A percentile compares a stretch with the other conserved stretches of the same genome.
Conservation (phyloP, 495 filamentous ascomycete species). For the Penicillium longicatenatum region DNA sequence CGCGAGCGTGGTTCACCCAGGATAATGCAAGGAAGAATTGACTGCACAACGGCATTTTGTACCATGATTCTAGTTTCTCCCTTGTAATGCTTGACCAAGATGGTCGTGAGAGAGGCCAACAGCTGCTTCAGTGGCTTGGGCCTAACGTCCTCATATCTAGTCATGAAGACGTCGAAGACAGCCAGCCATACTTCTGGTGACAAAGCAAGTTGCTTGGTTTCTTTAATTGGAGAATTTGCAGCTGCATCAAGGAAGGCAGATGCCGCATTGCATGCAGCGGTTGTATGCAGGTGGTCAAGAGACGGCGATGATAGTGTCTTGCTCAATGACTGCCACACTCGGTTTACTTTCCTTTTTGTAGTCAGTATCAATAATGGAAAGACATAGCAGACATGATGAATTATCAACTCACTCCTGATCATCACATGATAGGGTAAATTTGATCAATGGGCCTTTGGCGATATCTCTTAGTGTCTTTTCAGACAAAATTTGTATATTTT, state of each 20-base stretch:
- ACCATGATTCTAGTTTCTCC: conserved; percentile 25
- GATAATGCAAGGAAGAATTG: conserved; percentile 39
- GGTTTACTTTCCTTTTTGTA: conserved; percentile 34
- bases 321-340: conserved; percentile 42
- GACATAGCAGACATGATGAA: not conserved
- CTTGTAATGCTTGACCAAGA: conserved; percentile 52
- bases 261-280: conserved; percentile 48
- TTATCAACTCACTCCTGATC: conserved; percentile 32
- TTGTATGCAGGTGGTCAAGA: conserved; percentile 42
- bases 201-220: conserved; percentile 43
- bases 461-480: conserved; percentile 41
- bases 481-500: conserved; percentile 41
- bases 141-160: conserved; percentile 72
- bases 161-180: conserved; percentile 70
- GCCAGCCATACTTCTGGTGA: conserved; percentile 54
- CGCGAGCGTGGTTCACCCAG: conserved; percentile 43
- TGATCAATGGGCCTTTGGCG: conserved; percentile 41
- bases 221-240: conserved; percentile 33
- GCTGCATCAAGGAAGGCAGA: conserved; percentile 51
- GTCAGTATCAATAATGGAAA: not conserved
- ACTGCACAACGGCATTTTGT: conserved; percentile 24
- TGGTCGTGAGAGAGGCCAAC: conserved; percentile 57
- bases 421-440: conserved; percentile 37
- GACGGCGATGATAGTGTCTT: conserved; percentile 41
- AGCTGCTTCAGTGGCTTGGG: conserved; percentile 76